Conservation (phyloP, 179 eudicot species). For the Spergularia azorica region DNA sequence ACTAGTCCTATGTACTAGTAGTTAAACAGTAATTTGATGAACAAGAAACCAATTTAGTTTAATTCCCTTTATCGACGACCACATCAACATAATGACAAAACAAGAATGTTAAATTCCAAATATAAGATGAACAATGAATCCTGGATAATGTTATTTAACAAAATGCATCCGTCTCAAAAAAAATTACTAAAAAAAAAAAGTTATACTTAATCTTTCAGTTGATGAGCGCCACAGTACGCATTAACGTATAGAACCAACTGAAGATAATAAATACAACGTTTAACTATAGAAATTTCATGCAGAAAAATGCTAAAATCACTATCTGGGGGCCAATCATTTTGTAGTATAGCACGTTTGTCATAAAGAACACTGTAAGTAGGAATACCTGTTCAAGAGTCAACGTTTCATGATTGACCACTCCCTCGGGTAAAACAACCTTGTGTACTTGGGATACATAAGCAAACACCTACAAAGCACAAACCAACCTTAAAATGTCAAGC, state of each 20-base stretch:
- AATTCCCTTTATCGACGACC: too few species aligned
- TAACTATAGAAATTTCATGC: not conserved
- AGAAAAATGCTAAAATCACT: not conserved
- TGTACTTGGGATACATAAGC: slow-evolving; percentile 97
- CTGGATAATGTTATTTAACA: too few species aligned
- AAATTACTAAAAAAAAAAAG: too few species aligned
- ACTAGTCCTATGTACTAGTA: too few species aligned
- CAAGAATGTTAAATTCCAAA: too few species aligned
- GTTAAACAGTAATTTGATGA: too few species aligned
- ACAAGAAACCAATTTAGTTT: too few species aligned
- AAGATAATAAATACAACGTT: not conserved
- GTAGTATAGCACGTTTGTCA: not conserved
- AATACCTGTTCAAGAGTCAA: slow-evolving; percentile 85
- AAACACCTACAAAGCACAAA: slow-evolving; percentile 55
- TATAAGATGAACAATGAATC: too few species aligned
- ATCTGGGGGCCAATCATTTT: not conserved
- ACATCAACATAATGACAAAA: too few species aligned
- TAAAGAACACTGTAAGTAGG: not conserved
- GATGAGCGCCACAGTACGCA: too few species aligned
- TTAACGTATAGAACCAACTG: not conserved
- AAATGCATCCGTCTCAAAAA: too few species aligned
- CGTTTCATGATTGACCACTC: slow-evolving; percentile 64
- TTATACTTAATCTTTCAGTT: too few species aligned
- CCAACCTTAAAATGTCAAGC: slow-evolving; percentile 2
- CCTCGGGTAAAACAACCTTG: slow-evolving; percentile 83